Percentiles rank a stretch among this genome's conserved stretches.
These are phyloP conservation scores for Saccharomyces paradoxus DNA, from an alignment of 805 yeast species.

Conservation along the genomic window DNA sequence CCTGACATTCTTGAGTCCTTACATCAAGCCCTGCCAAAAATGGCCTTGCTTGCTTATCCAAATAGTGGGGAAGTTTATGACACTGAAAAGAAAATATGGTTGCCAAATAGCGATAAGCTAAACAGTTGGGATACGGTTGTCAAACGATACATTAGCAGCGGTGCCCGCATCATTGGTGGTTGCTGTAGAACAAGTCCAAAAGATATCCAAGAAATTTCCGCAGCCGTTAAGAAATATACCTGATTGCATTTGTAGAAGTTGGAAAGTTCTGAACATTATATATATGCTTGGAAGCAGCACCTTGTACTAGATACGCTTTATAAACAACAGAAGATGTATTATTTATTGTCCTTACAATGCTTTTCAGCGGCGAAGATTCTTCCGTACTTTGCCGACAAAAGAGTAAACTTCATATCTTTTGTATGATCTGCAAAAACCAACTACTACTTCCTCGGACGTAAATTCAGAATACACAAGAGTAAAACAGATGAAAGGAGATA, in stretches of 20 bases:
- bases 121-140: slow-evolving; percentile 35
- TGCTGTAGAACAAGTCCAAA: slow-evolving; percentile 65
- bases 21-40: slow-evolving; percentile 14
- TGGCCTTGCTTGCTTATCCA: slow-evolving; percentile 55
- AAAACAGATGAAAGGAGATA: not conserved
- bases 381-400: too few relatives aligned
- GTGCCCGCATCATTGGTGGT: slow-evolving; percentile 57
- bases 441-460: not conserved
- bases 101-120: slow-evolving; percentile 17
- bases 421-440: too few relatives aligned
- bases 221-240: slow-evolving; percentile 9
- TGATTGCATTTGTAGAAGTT: not conserved
- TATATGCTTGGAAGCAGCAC: not conserved
- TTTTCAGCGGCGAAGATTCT: too few relatives aligned
- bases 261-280: not conserved
- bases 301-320: not conserved
- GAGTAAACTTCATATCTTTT: too few relatives aligned
- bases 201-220: slow-evolving; percentile 23
- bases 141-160: slow-evolving; percentile 33
- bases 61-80: slow-evolving; percentile 68
- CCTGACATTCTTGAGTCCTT: slow-evolving; percentile 31
- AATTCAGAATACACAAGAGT: not conserved
- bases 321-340: not conserved
- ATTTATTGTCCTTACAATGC: not conserved
- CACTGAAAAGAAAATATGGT: slow-evolving; percentile 39